Evolutionary conservation across 2,329 filamentous ascomycete species (phyloP), one percentile per base, ranked within the genome.

Genomic region (Trichoderma atroviride): DNA sequence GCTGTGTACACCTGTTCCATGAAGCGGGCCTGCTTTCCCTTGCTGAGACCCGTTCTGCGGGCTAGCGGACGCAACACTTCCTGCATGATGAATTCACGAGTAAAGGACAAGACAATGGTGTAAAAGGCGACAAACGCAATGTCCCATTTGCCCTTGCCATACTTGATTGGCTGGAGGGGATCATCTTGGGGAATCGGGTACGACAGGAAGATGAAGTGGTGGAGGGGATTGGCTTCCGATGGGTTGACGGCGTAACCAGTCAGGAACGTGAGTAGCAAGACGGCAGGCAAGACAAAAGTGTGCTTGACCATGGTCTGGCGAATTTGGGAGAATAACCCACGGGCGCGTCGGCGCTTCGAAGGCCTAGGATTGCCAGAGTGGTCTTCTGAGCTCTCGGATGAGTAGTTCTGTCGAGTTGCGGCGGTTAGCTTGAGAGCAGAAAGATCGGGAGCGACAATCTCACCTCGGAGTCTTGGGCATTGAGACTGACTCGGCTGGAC

Each of bases 1-100:
- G 94, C 94, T 1, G 94, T 97, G 82, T 98, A 98, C 77, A 91
- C 89, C 82, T 98, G 94, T 81, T 98, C 94, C 92, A 97, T 96
- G 85, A 97, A 97, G 40, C 94, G 91, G 19, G 90, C 87, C 76
- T 96, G 93, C 83, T 97, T 97, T 72, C 86, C 89, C 69, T 90
- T 87, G 72, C 87, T 88, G 76, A 97, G 89, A 19, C 92, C 92
- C 67, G 84, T 89, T 73, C 83, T 85, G 55, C 88, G 84, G 6
- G 93, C 93, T 71, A 94, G 83, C 0, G 94, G 94, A 14, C 90
- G 89, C 70, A 97, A 88, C 62, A 97, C 76, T 75, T 93, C 90
- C 82, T 97, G 94, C 94, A 97, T 97, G 81, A 97, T 86, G 80
- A 97, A 97, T 80, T 98, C 94, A 77, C 94, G 92, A 13, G 93